These are phyloP conservation scores for Epichloe typhina DNA, from an alignment of 2,329 filamentous ascomycete species.

Conservation along the genomic window DNA sequence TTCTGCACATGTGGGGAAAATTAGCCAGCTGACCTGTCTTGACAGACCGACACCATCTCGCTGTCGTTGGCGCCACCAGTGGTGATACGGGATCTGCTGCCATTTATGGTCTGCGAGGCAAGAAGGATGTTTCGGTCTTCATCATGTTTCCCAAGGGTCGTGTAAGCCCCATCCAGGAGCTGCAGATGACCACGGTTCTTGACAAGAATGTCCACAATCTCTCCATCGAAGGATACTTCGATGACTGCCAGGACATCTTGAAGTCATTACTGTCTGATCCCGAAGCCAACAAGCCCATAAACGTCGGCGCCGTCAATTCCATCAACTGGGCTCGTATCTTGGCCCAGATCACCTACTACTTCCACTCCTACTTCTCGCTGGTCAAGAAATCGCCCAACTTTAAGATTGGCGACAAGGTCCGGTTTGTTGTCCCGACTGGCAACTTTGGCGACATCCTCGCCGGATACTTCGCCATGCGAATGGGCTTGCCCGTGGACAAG, in stretches of 20 bases:
- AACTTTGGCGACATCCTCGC: constrained; percentile 95
- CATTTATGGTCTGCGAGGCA: constrained; percentile 87
- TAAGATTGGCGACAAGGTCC: constrained; percentile 53
- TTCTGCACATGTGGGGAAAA: not conserved
- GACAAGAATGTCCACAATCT: constrained; percentile 91
- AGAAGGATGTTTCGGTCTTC: constrained; percentile 94
- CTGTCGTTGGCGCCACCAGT: constrained; percentile 75
- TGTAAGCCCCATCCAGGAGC: constrained; percentile 84
- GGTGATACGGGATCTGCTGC: constrained; percentile 88
- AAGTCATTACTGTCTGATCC: constrained; percentile 84
- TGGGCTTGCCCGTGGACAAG: constrained; percentile 81
- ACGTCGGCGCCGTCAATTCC: constrained; percentile 86
- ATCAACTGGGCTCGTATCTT: constrained; percentile 96
- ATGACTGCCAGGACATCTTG: constrained; percentile 95
- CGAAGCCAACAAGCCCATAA: constrained; percentile 68
- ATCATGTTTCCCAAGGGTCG: constrained; percentile 88
- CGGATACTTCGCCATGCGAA: constrained; percentile 81
- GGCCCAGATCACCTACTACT: constrained; percentile 95
- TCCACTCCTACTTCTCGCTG: constrained; percentile 83
- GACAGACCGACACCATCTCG: constrained; percentile 62
- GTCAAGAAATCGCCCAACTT: constrained; percentile 45
- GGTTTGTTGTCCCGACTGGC: constrained; percentile 84
- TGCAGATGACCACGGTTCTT: constrained; percentile 90
- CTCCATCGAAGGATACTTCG: constrained; percentile 79
- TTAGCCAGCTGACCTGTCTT: constrained; percentile 9